Percentiles rank a stretch among this genome's conserved stretches.
These are phyloP conservation scores for Colletotrichum chlorophyti DNA, from an alignment of 2,329 filamentous ascomycete species.

Conservation along the genomic window DNA sequence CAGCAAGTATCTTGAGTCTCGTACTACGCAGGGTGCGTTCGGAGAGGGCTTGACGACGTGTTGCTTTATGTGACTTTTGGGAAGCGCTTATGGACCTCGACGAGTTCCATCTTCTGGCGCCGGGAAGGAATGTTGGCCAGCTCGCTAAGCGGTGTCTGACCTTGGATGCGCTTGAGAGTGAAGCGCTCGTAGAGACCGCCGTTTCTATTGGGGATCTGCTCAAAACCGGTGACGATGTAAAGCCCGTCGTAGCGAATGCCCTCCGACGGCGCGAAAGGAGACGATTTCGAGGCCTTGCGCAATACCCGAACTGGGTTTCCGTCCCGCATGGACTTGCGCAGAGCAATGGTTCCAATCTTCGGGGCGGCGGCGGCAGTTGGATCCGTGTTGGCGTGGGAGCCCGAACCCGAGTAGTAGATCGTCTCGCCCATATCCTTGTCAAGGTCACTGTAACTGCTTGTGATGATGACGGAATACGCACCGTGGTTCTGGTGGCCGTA, in stretches of 20 bases:
- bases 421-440: slow-evolving; percentile 35
- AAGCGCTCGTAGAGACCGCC: slow-evolving; percentile 30
- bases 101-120: background rate
- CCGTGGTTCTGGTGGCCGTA: slow-evolving; percentile 51
- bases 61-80: background rate
- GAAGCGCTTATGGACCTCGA: background rate
- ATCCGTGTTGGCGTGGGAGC: slow-evolving; percentile 29
- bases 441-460: slow-evolving; percentile 37
- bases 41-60: too few relatives aligned
- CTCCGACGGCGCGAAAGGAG: slow-evolving; percentile 28
- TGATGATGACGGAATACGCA: slow-evolving; percentile 62
- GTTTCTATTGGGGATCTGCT: slow-evolving; percentile 18
- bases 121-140: background rate
- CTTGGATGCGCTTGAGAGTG: background rate
- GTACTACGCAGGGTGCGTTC: too few relatives aligned
- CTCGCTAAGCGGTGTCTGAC: background rate
- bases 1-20: too few relatives aligned
- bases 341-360: slow-evolving; percentile 27
- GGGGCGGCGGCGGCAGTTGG: background rate
- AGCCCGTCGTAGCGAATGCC: slow-evolving; percentile 46
- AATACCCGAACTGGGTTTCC: slow-evolving; percentile 38
- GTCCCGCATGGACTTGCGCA: slow-evolving; percentile 29
- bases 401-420: slow-evolving; percentile 37
- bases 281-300: slow-evolving; percentile 29
- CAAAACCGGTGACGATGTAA: slow-evolving; percentile 28